These are phyloP conservation scores for Cytidiella melzeri DNA, from an alignment of 768 basidiomycete species.

Conservation along the genomic window DNA sequence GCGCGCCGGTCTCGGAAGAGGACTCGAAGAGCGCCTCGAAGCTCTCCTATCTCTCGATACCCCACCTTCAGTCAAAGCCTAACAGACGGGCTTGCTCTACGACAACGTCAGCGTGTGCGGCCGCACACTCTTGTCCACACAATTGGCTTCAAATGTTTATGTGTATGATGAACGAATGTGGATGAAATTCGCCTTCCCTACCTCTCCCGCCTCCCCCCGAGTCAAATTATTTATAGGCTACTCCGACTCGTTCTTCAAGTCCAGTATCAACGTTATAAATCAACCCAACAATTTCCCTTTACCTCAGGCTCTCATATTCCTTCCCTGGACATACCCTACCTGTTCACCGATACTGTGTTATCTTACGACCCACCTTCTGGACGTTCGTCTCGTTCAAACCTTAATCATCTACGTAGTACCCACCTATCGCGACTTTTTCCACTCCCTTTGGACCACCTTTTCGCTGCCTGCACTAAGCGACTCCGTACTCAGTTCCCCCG, in stretches of 20 bases:
- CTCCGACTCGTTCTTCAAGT: not conserved
- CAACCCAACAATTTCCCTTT: not conserved
- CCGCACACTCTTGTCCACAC: not conserved
- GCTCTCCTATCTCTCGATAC: constrained; percentile 31
- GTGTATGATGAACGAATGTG: not conserved
- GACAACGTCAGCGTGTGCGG: too few relatives aligned
- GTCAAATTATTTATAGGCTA: not conserved
- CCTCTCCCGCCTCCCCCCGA: not conserved
- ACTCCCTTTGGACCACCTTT: too few relatives aligned
- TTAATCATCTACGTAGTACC: not conserved
- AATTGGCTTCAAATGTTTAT: not conserved
- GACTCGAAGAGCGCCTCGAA: constrained; percentile 80
- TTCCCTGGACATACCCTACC: not conserved
- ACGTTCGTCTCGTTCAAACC: not conserved
- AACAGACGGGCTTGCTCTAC: too few relatives aligned
- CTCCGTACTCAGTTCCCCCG: too few relatives aligned
- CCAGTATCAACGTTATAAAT: not conserved
- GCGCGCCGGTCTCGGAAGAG: constrained; percentile 73
- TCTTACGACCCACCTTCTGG: not conserved
- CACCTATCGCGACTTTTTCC: not conserved
- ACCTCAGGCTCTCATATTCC: not conserved
- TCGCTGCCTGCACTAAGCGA: too few relatives aligned
- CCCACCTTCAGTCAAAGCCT: not conserved
- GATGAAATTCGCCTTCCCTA: not conserved
- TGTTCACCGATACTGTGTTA: not conserved